These are phyloP conservation scores for Phlebiopsis flavidoalba DNA, from an alignment of 768 basidiomycete species.

Conservation along the genomic window DNA sequence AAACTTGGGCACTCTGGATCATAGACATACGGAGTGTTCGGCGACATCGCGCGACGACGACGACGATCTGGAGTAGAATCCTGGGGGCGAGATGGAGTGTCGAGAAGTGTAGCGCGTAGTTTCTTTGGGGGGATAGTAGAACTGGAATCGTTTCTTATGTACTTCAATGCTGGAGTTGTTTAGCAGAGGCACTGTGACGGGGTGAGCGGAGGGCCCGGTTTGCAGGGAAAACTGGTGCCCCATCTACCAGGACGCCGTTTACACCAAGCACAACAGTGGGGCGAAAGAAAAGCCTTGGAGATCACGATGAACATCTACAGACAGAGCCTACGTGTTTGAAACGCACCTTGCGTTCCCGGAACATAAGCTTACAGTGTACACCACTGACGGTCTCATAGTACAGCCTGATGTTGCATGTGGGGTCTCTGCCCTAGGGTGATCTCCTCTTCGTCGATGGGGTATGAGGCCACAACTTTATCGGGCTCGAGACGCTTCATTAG, in stretches of 20 bases:
- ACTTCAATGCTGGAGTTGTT: conserved; percentile 68
- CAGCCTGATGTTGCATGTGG: conserved; percentile 57
- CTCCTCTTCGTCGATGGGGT: conserved; percentile 64
- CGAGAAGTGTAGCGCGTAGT: conserved; percentile 45
- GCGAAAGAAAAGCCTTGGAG: conserved; percentile 63
- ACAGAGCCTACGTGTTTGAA: neutral
- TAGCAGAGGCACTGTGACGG: conserved; percentile 55
- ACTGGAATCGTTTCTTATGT: conserved; percentile 64
- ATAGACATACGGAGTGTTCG: conserved; percentile 65
- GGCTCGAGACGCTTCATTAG: conserved; percentile 51
- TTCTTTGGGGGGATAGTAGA: conserved; percentile 75
- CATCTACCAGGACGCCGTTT: conserved; percentile 55
- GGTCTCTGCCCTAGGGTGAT: conserved; percentile 68
- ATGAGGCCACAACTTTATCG: conserved; percentile 50
- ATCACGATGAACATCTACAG: neutral
- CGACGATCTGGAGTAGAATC: conserved; percentile 27
- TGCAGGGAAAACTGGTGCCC: conserved; percentile 54
- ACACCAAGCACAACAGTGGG: conserved; percentile 54
- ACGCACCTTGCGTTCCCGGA: conserved; percentile 52
- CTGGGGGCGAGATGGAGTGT: conserved; percentile 40
- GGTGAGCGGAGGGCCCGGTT: conserved; percentile 20
- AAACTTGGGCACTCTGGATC: conserved; percentile 71
- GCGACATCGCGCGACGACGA: too few species aligned
- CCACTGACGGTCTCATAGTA: conserved; percentile 62
- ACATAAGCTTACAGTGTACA: conserved; percentile 63